Evolutionary conservation across 441 rosid species (phyloP), one percentile per base, ranked within the genome.

Genomic region (Eutrema salsugineum): DNA sequence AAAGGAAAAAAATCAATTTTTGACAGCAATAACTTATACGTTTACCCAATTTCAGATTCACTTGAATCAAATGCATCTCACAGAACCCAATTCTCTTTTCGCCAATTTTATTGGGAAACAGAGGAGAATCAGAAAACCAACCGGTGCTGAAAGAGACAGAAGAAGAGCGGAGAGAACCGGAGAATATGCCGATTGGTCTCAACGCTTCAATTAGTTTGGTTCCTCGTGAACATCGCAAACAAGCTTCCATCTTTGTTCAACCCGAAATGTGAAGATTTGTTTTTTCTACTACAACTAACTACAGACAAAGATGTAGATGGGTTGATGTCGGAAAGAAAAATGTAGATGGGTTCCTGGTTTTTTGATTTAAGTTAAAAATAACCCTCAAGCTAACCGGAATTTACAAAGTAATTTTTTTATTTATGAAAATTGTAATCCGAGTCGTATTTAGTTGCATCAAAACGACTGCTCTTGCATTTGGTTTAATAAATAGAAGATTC

Each of bases 241-340:
- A 85, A 77, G 81, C 84, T 81, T 86, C 91, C 97, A 90, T 90
- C 55, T 68, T 12, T 14, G 33, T 61, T 30, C 53, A 28, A 11
- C 38, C 20, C 56, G 12, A 32, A 32, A 32, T 53, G n/a, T 40
- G 14, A 50, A n/a, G 5, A 43, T 19, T 55, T 36, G 36, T 30
- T 40, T 22, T 14, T 32, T n/a, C 11, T 22, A 2, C 24, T 30
- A 30, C 33, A 30, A 30, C 6, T 6, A n/a, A n/a, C n/a, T n/a
- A n/a, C n/a, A n/a, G n/a, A 30, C 33, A 30, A 5, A 5, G 33
- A 30, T 30, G 33, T 30, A 30, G 8, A 30, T 6, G 8, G 8
- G 5, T 28, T 28, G 30, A 28, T 28, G n/a, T n/a, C n/a, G n/a
- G n/a, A n/a, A n/a, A n/a, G n/a, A 30, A 5, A 5, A 8, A 30